Percentiles rank a stretch among this genome's conserved stretches.
Evolutionary conservation across 2,329 filamentous ascomycete species (phyloP).

Genomic region (Pseudogymnoascus pannorum): DNA sequence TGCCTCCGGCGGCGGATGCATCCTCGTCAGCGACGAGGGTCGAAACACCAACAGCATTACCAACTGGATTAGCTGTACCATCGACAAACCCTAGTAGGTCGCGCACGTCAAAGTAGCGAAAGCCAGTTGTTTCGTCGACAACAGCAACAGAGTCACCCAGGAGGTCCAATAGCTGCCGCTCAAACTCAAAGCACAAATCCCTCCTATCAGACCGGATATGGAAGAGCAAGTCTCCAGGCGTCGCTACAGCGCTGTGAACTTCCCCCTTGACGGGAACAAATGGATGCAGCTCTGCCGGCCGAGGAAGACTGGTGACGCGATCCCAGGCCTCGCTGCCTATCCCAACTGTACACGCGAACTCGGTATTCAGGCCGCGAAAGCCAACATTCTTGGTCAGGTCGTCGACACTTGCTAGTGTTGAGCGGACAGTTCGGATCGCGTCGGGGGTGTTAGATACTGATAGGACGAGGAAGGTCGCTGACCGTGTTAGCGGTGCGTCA

Average conservation of each 20-base stretch:
- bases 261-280: slow-evolving; percentile 41
- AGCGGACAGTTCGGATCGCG: slow-evolving; percentile 36
- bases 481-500: slow-evolving; percentile 43
- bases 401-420: slow-evolving; percentile 36
- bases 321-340: slow-evolving; percentile 49
- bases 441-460: slow-evolving; percentile 31
- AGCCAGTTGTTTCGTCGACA: slow-evolving; percentile 47
- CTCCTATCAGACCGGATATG: slow-evolving; percentile 51
- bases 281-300: slow-evolving; percentile 44
- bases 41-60: slow-evolving; percentile 35
- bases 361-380: slow-evolving; percentile 40
- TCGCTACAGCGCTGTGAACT: slow-evolving; percentile 45
- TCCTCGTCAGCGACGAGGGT: slow-evolving; percentile 40
- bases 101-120: slow-evolving; percentile 52
- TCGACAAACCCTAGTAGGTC: slow-evolving; percentile 54
- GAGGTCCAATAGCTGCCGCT: slow-evolving; percentile 43
- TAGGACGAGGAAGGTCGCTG: slow-evolving; percentile 48
- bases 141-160: slow-evolving; percentile 42
- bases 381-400: slow-evolving; percentile 46
- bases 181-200: slow-evolving; percentile 52
- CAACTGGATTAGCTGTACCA: slow-evolving; percentile 51
- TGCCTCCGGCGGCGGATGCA: slow-evolving; percentile 37
- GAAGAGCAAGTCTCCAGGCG: slow-evolving; percentile 49
- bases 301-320: slow-evolving; percentile 34
- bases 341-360: slow-evolving; percentile 46